These are phyloP conservation scores for Oryza nivara DNA, from an alignment of 176 grass and related monocot species.

Conservation along the genomic window DNA sequence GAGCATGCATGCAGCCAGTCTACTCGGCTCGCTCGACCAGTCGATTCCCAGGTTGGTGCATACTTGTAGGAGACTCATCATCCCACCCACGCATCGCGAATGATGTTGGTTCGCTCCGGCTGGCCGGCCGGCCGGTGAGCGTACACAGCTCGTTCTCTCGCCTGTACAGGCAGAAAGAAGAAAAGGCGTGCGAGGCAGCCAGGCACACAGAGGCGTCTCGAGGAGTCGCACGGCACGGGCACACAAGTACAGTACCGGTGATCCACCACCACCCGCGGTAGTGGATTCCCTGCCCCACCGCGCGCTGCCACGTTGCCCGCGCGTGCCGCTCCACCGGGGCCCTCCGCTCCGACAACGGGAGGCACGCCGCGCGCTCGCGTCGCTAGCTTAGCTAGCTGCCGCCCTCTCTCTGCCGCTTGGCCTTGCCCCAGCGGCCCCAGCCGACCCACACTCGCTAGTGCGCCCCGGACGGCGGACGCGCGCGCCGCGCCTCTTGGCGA, in stretches of 20 bases:
- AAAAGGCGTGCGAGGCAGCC: too few relatives aligned
- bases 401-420: too few relatives aligned
- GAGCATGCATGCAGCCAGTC: conserved; percentile 1
- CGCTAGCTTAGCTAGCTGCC: neutral
- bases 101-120: conserved; percentile 19
- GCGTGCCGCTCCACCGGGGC: neutral
- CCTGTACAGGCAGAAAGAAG: neutral
- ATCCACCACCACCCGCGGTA: neutral
- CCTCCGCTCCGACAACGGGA: conserved; percentile 40
- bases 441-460: neutral
- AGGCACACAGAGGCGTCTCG: neutral
- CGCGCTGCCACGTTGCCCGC: conserved; percentile 27
- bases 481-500: conserved; percentile 12
- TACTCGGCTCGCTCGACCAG: neutral
- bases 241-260: neutral
- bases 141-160: neutral
- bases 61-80: conserved; percentile 22
- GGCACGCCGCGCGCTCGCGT: conserved; percentile 43
- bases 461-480: neutral
- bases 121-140: neutral
- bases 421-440: conserved; percentile 5
- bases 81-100: neutral
- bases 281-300: conserved; percentile 17
- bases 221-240: conserved; percentile 30
- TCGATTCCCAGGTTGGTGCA: conserved; percentile 1